phyloP scores from a whole-genome alignment of 2,329 filamentous ascomycete genomes.

The Leptodontidium sp. region DNA sequence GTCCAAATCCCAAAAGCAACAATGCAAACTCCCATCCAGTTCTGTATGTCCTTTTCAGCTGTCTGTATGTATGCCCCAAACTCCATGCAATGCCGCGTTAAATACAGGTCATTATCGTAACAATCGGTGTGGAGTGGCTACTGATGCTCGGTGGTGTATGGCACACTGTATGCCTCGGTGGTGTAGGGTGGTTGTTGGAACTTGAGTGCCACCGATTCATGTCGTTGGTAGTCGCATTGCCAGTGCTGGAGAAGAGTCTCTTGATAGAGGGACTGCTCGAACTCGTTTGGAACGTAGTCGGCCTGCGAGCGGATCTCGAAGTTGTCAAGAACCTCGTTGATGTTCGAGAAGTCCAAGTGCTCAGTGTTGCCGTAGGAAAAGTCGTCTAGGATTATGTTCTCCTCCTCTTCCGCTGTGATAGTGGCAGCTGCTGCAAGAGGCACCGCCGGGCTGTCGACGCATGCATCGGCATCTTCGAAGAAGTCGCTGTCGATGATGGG shows the following conservation, averaged over 20 bases:
- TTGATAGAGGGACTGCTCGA: neutral
- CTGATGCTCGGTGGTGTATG: neutral
- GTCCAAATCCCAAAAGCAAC: neutral
- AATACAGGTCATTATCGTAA: constrained; percentile 4
- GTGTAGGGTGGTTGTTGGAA: constrained; percentile 11
- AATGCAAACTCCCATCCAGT: neutral
- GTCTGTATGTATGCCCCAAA: neutral
- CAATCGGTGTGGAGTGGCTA: neutral
- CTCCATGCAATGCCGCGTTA: constrained; percentile 8
- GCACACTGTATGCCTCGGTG: neutral
- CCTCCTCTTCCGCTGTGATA: neutral
- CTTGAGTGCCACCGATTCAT: constrained; percentile 9
- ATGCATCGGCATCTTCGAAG: constrained; percentile 10
- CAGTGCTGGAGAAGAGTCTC: constrained; percentile 11
- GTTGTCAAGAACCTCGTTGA: neutral
- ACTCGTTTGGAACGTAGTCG: neutral
- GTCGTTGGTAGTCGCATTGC: constrained; percentile 9
- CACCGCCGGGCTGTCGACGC: neutral
- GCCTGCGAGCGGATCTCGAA: constrained; percentile 4
- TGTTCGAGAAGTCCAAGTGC: neutral
- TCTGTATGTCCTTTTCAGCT: neutral
- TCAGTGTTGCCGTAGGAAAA: neutral
- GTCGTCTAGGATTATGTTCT: neutral
- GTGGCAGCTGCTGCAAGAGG: neutral
- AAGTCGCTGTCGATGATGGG: constrained; percentile 11